phyloP scores from a whole-genome alignment of 176 grass and related monocot genomes.

The maize (Zea mays) region Zm-B73-REFERENCE-NAM-5.0 NC_050103.1:167201501-167202000 shows the following conservation, averaged over 20 bases:
- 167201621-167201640: constrained; percentile 48
- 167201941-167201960: neutral
- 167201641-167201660: constrained; percentile 40
- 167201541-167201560: neutral
- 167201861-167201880: neutral
- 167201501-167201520: neutral
- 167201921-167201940: neutral
- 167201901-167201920: neutral
- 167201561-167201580: neutral
- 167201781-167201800: neutral
- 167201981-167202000: too few species aligned
- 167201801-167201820: neutral
- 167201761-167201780: constrained; percentile 17
- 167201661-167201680: constrained; percentile 49
- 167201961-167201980: too few species aligned
- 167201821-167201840: neutral
- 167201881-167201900: neutral
- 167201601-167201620: constrained; percentile 44
- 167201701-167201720: constrained; percentile 30
- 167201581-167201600: constrained; percentile 27
- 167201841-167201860: neutral
- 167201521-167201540: neutral
- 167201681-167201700: constrained; percentile 29
- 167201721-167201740: constrained; percentile 54
- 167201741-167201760: constrained; percentile 58